Base-by-base conservation (phyloP, 73 alveolate genomes). In the Paramecium sonneborni region DNA sequence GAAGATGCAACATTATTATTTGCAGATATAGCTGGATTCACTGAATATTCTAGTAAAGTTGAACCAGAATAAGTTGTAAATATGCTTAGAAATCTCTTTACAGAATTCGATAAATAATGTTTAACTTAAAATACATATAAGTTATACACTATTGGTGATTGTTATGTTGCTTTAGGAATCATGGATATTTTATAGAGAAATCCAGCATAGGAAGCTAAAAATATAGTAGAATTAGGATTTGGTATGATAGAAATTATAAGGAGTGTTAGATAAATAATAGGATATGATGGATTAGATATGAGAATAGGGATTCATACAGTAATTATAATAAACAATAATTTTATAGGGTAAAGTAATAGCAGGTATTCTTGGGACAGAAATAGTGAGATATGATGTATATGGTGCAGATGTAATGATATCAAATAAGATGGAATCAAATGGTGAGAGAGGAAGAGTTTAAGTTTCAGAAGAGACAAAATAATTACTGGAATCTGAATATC, bases 71-170 rank as follows among this genome's bases (percentile, higher is more conserved):
- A 95, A 67, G 97, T 96, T 0, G 98, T 96, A 5, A 93, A 88
- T 26, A 93, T 96, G 98, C 84, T 96, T 6, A 92, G 93, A 93
- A 94, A 92, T 46, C 79, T 96, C 32, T 96, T 96, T 62, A 92
- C 92, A 62, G 93, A 93, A 79, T 96, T 96, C 76, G 99, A 96
- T 87, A 92, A 96, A 88, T 92, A 94, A 9, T 93, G 98, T 55
- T 89, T 89, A 23, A 94, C 92, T 32, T 90, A 95, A 18, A 92
- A 95, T 69, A 94, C 94, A 1, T 96, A 95, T 85, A 96, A 96
- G 93, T 96, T 96, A 1, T 96, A 95, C 57, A 96, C 99, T 12
- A 96, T 96, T 0, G 98, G 98, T 20, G 98, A 96, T 94, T 96
- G 98, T 57, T 96, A 96, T 92, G 98, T 96, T 12, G 98, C 96